Evolutionary conservation across 2,329 filamentous ascomycete species (phyloP).

Genomic region (Ophiosphaerella herpotricha): DNA sequence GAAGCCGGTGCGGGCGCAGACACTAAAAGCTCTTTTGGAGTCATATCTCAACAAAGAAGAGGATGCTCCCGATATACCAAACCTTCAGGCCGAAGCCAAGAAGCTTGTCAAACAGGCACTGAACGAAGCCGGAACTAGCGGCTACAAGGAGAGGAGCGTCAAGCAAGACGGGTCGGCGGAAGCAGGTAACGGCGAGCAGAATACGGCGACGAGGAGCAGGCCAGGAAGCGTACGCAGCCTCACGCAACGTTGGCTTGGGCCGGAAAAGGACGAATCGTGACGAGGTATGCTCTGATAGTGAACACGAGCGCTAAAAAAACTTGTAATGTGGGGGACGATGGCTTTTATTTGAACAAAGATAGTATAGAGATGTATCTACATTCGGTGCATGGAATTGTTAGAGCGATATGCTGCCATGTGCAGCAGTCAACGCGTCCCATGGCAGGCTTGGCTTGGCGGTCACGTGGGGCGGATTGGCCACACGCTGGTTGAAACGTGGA

Average conservation of each 20-base stretch:
- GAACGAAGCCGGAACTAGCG: constrained; percentile 18
- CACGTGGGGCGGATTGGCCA: no score
- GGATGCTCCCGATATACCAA: constrained; percentile 40
- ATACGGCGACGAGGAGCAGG: constrained; percentile 6
- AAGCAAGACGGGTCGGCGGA: not conserved
- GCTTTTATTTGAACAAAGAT: no score
- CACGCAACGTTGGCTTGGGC: constrained; percentile 16
- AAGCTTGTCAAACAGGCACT: constrained; percentile 47
- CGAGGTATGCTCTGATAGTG: not conserved
- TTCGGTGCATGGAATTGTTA: no score
- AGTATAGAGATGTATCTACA: no score
- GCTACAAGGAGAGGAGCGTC: not conserved
- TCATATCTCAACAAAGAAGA: constrained; percentile 63
- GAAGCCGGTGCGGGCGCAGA: constrained; percentile 88
- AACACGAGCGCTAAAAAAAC: not conserved
- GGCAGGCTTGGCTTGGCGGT: no score
- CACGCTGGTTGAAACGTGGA: no score
- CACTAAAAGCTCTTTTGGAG: constrained; percentile 82
- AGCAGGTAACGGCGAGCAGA: constrained; percentile 3
- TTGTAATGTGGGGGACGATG: no score
- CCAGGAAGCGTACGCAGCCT: constrained; percentile 18
- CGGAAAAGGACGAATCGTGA: constrained; percentile 11
- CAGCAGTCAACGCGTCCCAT: no score
- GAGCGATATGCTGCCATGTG: not conserved
- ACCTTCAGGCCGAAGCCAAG: constrained; percentile 53